Percentiles rank a stretch among this genome's conserved stretches.
Evolutionary conservation across 2,329 filamentous ascomycete genomes (phyloP).

Genomic region (Fusarium duplospermum): DNA sequence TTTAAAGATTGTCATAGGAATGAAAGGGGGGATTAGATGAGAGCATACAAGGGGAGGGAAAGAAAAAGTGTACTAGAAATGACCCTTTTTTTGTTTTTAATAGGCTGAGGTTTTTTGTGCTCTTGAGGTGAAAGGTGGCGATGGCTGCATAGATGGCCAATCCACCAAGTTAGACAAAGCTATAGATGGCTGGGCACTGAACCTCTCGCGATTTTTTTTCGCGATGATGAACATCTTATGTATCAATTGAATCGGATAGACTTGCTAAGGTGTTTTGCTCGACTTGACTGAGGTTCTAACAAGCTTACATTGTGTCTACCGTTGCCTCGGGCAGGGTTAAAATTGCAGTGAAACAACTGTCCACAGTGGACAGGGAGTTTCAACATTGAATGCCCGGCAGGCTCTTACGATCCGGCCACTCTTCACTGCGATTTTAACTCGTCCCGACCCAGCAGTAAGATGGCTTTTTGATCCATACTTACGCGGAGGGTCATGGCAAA

Average conservation of each 20-base stretch:
- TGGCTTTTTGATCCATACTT: too few species aligned
- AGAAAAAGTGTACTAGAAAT: conserved; percentile 1
- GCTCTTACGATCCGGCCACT: too few species aligned
- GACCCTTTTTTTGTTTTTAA: background rate
- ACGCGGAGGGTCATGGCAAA: too few species aligned
- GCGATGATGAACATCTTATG: background rate
- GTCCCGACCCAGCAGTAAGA: too few species aligned
- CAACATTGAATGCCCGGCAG: too few species aligned
- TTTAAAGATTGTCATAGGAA: background rate
- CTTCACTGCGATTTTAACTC: too few species aligned
- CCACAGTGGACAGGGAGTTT: too few species aligned
- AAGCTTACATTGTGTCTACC: background rate
- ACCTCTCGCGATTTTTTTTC: background rate
- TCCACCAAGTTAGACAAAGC: background rate
- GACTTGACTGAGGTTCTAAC: background rate
- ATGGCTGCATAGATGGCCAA: background rate
- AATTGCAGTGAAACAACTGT: too few species aligned
- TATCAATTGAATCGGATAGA: background rate
- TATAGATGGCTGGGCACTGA: background rate
- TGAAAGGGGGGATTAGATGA: background rate
- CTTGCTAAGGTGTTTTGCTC: background rate
- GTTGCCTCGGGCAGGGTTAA: too few species aligned
- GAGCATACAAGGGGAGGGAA: background rate
- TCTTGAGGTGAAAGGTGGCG: background rate
- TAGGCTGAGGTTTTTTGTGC: background rate